A percentile compares a stretch with the other conserved stretches of the same genome.
phyloP scores from a whole-genome alignment of 306 rosid species.

The Begonia masoniana region DNA sequence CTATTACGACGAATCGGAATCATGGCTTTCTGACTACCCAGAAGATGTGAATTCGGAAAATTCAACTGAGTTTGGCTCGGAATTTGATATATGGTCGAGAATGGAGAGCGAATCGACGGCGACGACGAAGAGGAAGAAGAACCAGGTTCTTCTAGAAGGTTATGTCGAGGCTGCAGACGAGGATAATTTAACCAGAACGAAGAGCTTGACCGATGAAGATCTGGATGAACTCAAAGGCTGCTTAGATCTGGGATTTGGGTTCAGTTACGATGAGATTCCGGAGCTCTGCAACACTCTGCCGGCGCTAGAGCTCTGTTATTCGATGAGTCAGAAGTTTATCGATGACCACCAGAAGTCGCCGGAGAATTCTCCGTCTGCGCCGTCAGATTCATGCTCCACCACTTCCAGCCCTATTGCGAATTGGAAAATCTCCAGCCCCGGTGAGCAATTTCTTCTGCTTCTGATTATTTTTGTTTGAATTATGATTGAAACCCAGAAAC shows the following conservation, averaged over 20 bases:
- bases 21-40: not conserved
- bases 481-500: too few species aligned
- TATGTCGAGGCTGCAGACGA: conserved; percentile 40
- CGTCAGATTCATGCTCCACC: conserved; percentile 27
- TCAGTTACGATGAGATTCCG: conserved; percentile 78
- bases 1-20: too few species aligned
- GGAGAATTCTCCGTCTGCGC: conserved; percentile 14
- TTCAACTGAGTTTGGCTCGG: conserved; percentile 1
- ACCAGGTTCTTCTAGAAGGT: conserved; percentile 54
- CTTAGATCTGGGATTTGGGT: conserved; percentile 81
- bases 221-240: conserved; percentile 78
- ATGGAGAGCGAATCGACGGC: not conserved
- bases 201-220: conserved; percentile 75
- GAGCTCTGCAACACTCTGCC: conserved; percentile 84
- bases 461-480: too few species aligned
- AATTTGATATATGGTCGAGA: conserved; percentile 4
- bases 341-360: conserved; percentile 37
- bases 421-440: conserved; percentile 94
- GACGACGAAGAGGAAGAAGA: conserved; percentile 29
- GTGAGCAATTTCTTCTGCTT: conserved; percentile 13
- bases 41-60: conserved; percentile 4
- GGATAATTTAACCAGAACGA: conserved; percentile 43
- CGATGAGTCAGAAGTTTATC: conserved; percentile 61
- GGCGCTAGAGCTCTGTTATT: conserved; percentile 73
- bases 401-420: conserved; percentile 39